These are phyloP conservation scores for Sporothrix mexicana DNA, from an alignment of 2,329 filamentous ascomycete genomes.

Conservation along the genomic window DNA sequence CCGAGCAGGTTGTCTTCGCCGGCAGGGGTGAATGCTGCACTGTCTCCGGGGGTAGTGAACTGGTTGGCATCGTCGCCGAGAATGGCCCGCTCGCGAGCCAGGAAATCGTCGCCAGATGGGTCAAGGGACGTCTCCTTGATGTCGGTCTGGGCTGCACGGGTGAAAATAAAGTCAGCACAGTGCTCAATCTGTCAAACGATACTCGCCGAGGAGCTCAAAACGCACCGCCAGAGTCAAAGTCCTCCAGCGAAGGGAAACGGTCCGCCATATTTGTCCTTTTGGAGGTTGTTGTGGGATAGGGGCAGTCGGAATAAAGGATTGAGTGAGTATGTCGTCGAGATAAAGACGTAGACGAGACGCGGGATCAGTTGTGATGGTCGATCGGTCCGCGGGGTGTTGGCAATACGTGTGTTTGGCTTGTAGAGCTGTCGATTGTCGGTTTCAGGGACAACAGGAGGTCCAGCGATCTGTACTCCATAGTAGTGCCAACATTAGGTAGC, in stretches of 20 bases:
- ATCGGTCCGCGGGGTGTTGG: conserved; percentile 7
- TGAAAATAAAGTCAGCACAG: not conserved
- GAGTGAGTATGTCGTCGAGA: not conserved
- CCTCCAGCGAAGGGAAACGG: conserved; percentile 78
- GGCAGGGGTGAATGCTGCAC: conserved; percentile 53
- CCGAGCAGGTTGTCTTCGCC: conserved; percentile 72
- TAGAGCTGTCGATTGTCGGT: conserved; percentile 8
- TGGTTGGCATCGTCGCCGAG: conserved; percentile 93
- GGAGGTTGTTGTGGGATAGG: conserved; percentile 19
- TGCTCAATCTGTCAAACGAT: not conserved
- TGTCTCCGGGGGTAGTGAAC: conserved; percentile 79
- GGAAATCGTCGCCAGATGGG: conserved; percentile 78
- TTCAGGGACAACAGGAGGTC: conserved; percentile 27
- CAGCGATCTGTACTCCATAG: conserved; percentile 6
- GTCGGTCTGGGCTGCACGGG: conserved; percentile 67
- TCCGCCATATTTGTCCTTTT: conserved; percentile 67
- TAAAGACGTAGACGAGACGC: not conserved
- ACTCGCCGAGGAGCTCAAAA: not conserved
- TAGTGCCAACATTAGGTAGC: conserved; percentile 1
- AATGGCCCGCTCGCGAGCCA: conserved; percentile 85
- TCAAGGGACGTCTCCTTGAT: conserved; percentile 63
- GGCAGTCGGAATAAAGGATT: not conserved
- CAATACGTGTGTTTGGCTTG: not conserved
- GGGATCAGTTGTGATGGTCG: not conserved
- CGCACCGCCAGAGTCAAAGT: conserved; percentile 72